Base-by-base conservation (phyloP, 2,329 filamentous ascomycete genomes). In the Paecilomyces sp. region DNA sequence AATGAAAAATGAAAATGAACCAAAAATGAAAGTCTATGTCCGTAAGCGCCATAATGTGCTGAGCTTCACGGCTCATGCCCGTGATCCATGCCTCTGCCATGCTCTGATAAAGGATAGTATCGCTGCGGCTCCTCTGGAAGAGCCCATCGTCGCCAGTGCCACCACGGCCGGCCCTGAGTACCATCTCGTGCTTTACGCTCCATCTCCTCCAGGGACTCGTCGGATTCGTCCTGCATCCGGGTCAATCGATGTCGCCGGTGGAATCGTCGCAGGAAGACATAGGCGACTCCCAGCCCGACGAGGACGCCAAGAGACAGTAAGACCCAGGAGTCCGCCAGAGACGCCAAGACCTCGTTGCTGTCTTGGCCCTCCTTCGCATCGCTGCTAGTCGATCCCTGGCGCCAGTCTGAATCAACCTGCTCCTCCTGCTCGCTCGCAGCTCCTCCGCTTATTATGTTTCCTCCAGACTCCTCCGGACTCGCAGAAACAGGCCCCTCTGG, bases 121-220 rank as follows among this genome's bases (percentile, higher is more conserved):
- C 62, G 63, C 31, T 62, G 28, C 22, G 55, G 57, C 30, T 66
- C 64, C 28, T 58, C 55, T 5, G 56, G 55, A 2, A 53, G n/a
- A 9, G 56, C 62, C 71, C 70, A 73, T 59, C 69, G 64, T 13
- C 63, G 66, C 68, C 65, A 72, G 59, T 69, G 63, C 72, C 71
- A 74, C 72, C 72, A 73, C 18, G 66, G 62, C 15, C n/a, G 64
- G 57, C 15, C 62, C 57, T 13, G 33, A 56, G 31, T 57, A 47
- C 9, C 24, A 47, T 5, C 36, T 2, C 5, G 61, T n/a, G 58
- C 34, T n/a, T 69, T 70, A 30, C 61, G 57, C 57, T 67, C 65
- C 55, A 62, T 61, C 7, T 55, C 65, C 34, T 65, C 59, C 33
- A 68, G 51, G 12, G 57, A 52, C 58, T 66, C 65, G 13, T 63